Evolutionary conservation across 495 filamentous ascomycete genomes (phyloP), one percentile per base, ranked within the genome.

Genomic region (Cenococcum geophilum): DNA sequence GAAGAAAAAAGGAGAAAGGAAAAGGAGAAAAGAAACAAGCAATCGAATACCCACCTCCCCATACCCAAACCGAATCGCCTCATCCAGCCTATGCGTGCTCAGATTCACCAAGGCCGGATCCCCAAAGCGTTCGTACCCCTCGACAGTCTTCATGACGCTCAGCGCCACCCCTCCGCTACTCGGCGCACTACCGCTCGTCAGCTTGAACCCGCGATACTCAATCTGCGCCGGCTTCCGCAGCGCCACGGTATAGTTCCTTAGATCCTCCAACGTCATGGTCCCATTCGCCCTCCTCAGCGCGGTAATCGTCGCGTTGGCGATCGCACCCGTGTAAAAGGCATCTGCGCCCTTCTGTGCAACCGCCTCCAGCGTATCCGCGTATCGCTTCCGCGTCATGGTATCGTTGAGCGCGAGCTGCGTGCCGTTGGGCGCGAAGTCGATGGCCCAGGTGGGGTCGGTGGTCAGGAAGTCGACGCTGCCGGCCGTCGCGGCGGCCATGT

Each of bases 21-120:
- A n/a, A n/a, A n/a, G n/a, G n/a, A 32, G 27, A 3, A 6, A 32
- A 6, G 27, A 32, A 32, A 32, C 3, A 6, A 32, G 27, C 27
- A 32, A 32, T 3, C 6, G 6, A 32, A 32, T 32, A 32, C 73
- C 34, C 69, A 83, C 82, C 76, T 82, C 68, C 14, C 83, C 92
- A 71, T 96, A 96, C 0, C 83, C 89, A 73, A 92, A 96, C 18
- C 91, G 82, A 71, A 93, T 90, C 1, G 88, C 86, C 74, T 97
- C 92, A 61, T 89, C 84, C 56, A 96, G 77, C 4, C 90, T 82
- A 74, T 96, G 92, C 1, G 85, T 86, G 20, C 83, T 91, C 0
- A 85, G 59, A 57, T 88, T 84, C 11, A 85, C 62, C 20, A 72
- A 76, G 11, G 76, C 66, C 23, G 78, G 73, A 27, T 75, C 62